Percentiles rank a stretch among this genome's conserved stretches.
These are phyloP conservation scores for Cladosporium sp. DNA, from an alignment of 2,329 filamentous ascomycete species.

Conservation along the genomic window DNA sequence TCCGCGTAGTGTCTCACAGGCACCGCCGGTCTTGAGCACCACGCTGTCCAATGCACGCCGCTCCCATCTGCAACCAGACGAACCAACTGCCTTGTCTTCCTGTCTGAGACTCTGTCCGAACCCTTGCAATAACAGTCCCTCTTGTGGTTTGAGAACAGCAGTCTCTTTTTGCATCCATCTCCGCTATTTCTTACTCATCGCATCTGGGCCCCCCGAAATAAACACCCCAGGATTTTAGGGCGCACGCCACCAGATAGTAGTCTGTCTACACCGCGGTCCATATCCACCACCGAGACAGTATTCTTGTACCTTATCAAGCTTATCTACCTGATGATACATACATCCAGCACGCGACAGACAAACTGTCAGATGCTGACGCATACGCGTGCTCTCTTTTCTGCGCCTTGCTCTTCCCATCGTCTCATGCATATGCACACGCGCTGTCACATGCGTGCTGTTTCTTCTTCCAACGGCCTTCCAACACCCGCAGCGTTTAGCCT, in stretches of 20 bases:
- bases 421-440: not conserved
- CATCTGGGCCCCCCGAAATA: not conserved
- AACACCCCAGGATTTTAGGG: not conserved
- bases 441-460: constrained; percentile 5
- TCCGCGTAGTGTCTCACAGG: constrained; percentile 1
- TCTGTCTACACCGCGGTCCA: not conserved
- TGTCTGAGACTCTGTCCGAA: not conserved
- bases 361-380: constrained; percentile 5
- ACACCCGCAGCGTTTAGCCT: not conserved
- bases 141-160: not conserved
- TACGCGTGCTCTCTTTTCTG: not conserved
- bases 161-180: not conserved
- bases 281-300: not conserved
- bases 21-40: constrained; percentile 2
- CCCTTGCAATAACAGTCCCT: not conserved
- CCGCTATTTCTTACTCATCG: not conserved
- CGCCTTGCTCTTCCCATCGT: not conserved
- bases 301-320: not conserved
- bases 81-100: not conserved
- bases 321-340: not conserved
- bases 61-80: constrained; percentile 7
- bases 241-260: not conserved
- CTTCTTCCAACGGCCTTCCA: not conserved
- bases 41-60: not conserved
- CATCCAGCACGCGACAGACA: not conserved